Evolutionary conservation across 306 rosid genomes (phyloP), one percentile per base, ranked within the genome.

Genomic region (Vachellia collinsii): DNA sequence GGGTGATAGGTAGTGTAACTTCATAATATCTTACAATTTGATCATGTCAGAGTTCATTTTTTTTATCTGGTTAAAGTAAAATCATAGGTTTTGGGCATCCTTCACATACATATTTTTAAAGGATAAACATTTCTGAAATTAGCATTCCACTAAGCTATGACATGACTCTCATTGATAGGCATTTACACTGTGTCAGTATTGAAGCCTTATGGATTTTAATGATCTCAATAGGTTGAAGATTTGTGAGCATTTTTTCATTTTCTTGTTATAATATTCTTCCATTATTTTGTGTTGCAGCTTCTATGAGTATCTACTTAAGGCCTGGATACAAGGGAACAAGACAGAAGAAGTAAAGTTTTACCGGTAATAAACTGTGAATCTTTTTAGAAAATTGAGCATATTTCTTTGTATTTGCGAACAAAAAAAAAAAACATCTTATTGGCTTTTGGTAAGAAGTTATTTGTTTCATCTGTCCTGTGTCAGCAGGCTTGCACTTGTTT

Each of bases 1-100:
- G 97, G 99, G 97, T 64, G 99, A 96, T 70, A 96, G 99, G 99
- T 96, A 83, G 47, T 77, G 79, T 46, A 41, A 29, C 69, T 67
- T 50, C 8, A 69, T 63, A 39, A 70, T 72, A 46, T 83, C 72
- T 69, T 62, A 39, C 54, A 36, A 44, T 72, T 65, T 41, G 25
- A 70, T 72, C 58, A 20, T 76, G 41, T 59, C 22, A 34, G 42
- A 42, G 71, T 66, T 19, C 20, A 29, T 19, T 16, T 42, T 67
- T 41, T 4, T 7, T 38, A 64, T 76, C 72, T 76, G 41, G 25
- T 61, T 79, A 68, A 65, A n/a, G 54, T 25, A 25, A 19, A 14
- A 76, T 19, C 44, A 67, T 74, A 43, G 74, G 48, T 38, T 54
- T 73, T 43, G 65, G 47, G 17, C 36, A 64, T 43, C 68, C 25